Evolutionary conservation across 768 basidiomycete genomes (phyloP).

Genomic region (Ramaria rubella): DNA sequence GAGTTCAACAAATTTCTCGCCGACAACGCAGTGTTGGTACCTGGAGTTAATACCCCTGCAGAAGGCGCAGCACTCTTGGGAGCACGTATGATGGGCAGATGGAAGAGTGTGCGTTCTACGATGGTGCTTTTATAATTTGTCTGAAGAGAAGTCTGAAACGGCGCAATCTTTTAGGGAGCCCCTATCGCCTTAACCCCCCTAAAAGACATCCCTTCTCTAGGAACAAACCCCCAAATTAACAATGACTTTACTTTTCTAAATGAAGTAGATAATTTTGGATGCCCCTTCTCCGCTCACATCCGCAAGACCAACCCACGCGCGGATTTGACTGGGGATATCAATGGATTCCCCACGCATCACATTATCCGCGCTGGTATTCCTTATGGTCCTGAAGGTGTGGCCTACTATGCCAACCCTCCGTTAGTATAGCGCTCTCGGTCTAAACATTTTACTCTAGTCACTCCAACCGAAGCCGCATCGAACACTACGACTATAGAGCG

Average conservation of each 20-base stretch:
- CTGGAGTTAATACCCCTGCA: conserved; percentile 14
- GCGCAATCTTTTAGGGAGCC: conserved; percentile 23
- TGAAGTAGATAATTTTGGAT: conserved; percentile 18
- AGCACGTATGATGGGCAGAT: conserved; percentile 29
- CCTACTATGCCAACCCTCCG: too few species aligned
- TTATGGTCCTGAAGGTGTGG: conserved; percentile 40
- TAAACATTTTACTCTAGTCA: conserved; percentile 20
- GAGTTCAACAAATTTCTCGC: conserved; percentile 27
- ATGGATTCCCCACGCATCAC: conserved; percentile 20
- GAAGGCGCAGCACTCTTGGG: conserved; percentile 23
- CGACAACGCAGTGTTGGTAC: conserved; percentile 16
- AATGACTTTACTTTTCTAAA: conserved; percentile 25
- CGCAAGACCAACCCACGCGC: conserved; percentile 41
- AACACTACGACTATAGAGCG: conserved; percentile 39
- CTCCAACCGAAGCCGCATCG: conserved; percentile 28
- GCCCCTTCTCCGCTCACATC: conserved; percentile 43
- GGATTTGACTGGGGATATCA: conserved; percentile 4
- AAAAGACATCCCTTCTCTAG: conserved; percentile 22
- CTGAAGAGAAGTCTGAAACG: too few species aligned
- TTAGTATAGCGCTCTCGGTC: too few species aligned
- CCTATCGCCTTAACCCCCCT: conserved; percentile 24
- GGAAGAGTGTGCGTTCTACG: conserved; percentile 25
- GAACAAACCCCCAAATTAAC: conserved; percentile 21
- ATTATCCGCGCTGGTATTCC: conserved; percentile 46
- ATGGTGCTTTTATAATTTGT: background rate